Conservation (phyloP, 179 eudicot genomes). For the Beta macrorhiza region DNA sequence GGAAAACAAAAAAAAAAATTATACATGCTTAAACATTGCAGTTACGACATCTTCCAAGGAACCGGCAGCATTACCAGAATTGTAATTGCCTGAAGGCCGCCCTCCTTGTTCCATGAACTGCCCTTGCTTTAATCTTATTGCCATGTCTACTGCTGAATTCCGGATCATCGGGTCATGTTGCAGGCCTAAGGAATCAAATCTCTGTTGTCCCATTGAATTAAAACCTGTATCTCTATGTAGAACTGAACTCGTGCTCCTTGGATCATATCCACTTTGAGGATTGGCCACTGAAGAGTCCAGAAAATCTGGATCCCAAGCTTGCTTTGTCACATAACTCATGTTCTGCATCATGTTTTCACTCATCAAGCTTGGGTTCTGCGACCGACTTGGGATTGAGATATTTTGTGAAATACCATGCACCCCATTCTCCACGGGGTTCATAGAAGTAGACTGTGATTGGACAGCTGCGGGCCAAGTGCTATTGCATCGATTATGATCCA, state of each 20-base stretch:
- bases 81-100: slow-evolving; percentile 28
- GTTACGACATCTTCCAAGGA: slow-evolving; percentile 65
- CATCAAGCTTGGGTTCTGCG: slow-evolving; percentile 30
- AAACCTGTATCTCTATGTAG: slow-evolving; percentile 22
- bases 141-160: slow-evolving; percentile 29
- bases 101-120: slow-evolving; percentile 33
- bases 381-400: slow-evolving; percentile 7
- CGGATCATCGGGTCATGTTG: slow-evolving; percentile 32
- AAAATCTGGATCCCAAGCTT: slow-evolving; percentile 38
- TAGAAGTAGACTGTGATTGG: slow-evolving; percentile 34
- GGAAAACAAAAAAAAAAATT: not conserved
- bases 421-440: slow-evolving; percentile 24
- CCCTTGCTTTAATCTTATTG: slow-evolving; percentile 33
- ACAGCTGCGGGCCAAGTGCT: slow-evolving; percentile 42
- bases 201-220: slow-evolving; percentile 31
- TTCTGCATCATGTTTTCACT: slow-evolving; percentile 24
- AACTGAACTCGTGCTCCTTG: slow-evolving; percentile 3
- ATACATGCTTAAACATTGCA: slow-evolving; percentile 45
- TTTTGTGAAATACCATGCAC: slow-evolving; percentile 21
- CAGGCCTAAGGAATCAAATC: slow-evolving; percentile 31
- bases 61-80: slow-evolving; percentile 36
- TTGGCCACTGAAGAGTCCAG: slow-evolving; percentile 29
- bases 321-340: slow-evolving; percentile 27
- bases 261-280: slow-evolving; percentile 28
- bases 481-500: slow-evolving; percentile 35